Base-by-base conservation (phyloP, 108 stramenopile genomes). In the Poteriospumella lacustris region DNA sequence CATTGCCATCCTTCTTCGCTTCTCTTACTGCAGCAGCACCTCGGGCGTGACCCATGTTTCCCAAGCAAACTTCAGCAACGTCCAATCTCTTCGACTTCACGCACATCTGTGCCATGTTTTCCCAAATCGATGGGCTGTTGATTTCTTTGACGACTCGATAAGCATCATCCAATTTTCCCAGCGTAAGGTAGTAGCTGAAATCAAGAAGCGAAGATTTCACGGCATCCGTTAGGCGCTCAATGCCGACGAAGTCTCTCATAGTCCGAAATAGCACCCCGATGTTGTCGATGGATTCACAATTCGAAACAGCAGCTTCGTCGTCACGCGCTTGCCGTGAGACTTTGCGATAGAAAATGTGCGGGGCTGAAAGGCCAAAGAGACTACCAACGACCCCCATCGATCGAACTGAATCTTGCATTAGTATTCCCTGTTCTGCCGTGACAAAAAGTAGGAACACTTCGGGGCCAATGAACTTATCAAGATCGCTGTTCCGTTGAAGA, bases 101-200 rank as follows among this genome's bases (percentile, higher is more conserved):
- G 64, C 89, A 91, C 83, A 88, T 90, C 60, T 88, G 88, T 0
- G 89, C 88, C 85, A 91, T 88, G 77, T 89, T 90, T 58, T 79
- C 81, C 90, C 90, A 91, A 1, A 89, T 89, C 24, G 75, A 42
- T 12, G 85, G 58, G 78, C 78, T 86, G 33, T 79, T 78, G 42
- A 91, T 82, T 28, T 75, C 58, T 58, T 85, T 68, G 0, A 91
- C 84, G 2, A 88, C 86, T 0, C 82, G 81, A 72, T 89, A 86
- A 12, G 89, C 89, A 39, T 88, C 85, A 76, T 91, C 90, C 84
- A 89, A 83, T 76, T 89, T 87, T 5, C 87, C 83, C 2, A 82
- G 44, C 15, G 87, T 85, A 0, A 89, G 79, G 56, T 86, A 77
- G 67, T 84, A 89, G 9, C 78, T 81, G 59, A 91, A 91, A 47